Evolutionary conservation across 2,329 filamentous ascomycete species (phyloP).

Genomic region (Talaromyces albobiverticillius): DNA sequence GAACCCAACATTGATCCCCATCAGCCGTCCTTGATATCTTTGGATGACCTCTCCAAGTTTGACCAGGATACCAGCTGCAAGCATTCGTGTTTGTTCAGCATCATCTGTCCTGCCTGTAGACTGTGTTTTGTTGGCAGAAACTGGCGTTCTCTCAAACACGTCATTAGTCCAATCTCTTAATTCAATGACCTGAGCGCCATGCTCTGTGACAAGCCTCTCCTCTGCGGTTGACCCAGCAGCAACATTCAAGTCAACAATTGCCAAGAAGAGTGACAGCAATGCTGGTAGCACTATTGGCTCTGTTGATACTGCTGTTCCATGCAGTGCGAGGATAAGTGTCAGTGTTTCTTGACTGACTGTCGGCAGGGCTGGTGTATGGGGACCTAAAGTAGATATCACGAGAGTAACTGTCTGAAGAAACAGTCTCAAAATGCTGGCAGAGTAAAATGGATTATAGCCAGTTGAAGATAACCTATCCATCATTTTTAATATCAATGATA

Average conservation of each 20-base stretch:
- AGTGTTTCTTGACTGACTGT: constrained; percentile 83
- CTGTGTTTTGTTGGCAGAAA: constrained; percentile 59
- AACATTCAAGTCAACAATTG: constrained; percentile 75
- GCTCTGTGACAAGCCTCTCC: constrained; percentile 69
- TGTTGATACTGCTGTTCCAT: constrained; percentile 49
- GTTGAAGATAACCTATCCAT: constrained; percentile 30
- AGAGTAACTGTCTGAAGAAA: constrained; percentile 85
- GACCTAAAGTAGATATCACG: constrained; percentile 77
- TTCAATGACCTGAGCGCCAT: constrained; percentile 77
- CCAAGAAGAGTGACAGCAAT: constrained; percentile 74
- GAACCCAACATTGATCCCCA: constrained; percentile 63
- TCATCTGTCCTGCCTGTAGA: constrained; percentile 57
- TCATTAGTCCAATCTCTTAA: constrained; percentile 79
- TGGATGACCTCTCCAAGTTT: constrained; percentile 78
- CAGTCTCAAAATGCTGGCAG: constrained; percentile 71
- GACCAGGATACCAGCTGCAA: constrained; percentile 80
- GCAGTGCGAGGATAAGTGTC: constrained; percentile 72
- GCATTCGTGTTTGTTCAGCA: constrained; percentile 38
- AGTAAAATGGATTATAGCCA: constrained; percentile 61
- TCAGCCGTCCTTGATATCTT: constrained; percentile 71
- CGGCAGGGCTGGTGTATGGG: constrained; percentile 70
- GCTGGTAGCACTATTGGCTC: constrained; percentile 69
- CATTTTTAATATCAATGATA: constrained; percentile 13
- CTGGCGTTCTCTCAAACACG: constrained; percentile 63
- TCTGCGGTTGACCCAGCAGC: constrained; percentile 49